Conservation (phyloP, 1,139 yeast species). For the Hyphopichia burtonii region DNA sequence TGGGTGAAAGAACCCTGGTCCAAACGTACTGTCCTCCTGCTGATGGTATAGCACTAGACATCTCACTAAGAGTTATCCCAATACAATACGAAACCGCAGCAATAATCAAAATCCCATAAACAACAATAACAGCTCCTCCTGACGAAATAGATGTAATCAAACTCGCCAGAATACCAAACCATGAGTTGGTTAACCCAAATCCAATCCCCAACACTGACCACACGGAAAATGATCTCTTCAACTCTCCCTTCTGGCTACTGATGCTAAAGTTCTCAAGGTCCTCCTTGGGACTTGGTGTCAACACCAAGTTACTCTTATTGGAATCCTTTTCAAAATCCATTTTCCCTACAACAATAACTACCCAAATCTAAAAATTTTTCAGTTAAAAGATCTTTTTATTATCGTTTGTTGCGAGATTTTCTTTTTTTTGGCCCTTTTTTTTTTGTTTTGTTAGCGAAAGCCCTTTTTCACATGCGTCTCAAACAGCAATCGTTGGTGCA, state of each 20-base stretch:
- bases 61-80: slow-evolving; percentile 45
- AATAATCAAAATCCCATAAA: slow-evolving; percentile 65
- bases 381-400: neutral
- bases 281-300: neutral
- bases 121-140: slow-evolving; percentile 68
- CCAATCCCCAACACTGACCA: slow-evolving; percentile 65
- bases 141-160: slow-evolving; percentile 61
- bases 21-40: slow-evolving; percentile 66
- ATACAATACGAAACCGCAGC: slow-evolving; percentile 45
- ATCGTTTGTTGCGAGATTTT: neutral
- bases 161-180: slow-evolving; percentile 69
- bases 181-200: slow-evolving; percentile 63
- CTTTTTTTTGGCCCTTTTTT: neutral
- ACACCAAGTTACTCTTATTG: neutral
- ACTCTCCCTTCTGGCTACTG: slow-evolving; percentile 22
- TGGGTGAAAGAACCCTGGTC: slow-evolving; percentile 56
- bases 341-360: too few species aligned
- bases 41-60: slow-evolving; percentile 52
- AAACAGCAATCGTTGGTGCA: too few species aligned
- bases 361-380: too few species aligned
- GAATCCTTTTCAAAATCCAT: neutral
- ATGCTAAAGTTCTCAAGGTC: slow-evolving; percentile 1
- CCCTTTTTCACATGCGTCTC: neutral
- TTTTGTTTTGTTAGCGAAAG: neutral
- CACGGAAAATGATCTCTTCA: slow-evolving; percentile 50